Conservation (phyloP, 169 alveolate species). For the Cryptosporidium ryanae region DNA sequence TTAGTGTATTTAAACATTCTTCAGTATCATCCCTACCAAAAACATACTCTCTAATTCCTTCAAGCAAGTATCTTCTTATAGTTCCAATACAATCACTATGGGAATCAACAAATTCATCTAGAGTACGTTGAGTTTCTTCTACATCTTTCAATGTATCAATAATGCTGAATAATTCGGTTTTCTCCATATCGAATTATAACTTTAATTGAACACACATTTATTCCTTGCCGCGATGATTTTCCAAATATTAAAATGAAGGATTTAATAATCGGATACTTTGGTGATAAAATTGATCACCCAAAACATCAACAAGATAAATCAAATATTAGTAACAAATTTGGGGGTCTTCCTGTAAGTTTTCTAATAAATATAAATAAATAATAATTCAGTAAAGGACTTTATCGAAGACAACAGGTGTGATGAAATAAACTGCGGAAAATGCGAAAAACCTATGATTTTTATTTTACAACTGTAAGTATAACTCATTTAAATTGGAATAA, state of each 20-base stretch:
- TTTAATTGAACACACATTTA: constrained; percentile 2
- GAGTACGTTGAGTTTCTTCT: constrained; percentile 27
- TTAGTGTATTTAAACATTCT: constrained; percentile 18
- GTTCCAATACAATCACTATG: constrained; percentile 75
- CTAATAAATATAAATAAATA: not conserved
- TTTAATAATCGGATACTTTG: constrained; percentile 42
- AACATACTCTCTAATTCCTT: constrained; percentile 51
- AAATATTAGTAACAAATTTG: constrained; percentile 29
- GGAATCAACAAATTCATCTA: constrained; percentile 67
- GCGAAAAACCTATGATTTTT: constrained; percentile 30
- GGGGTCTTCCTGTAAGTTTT: constrained; percentile 66
- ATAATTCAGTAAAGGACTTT: constrained; percentile 30
- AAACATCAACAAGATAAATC: not conserved
- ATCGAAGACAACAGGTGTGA: not conserved
- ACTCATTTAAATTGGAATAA: not conserved
- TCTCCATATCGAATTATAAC: not conserved
- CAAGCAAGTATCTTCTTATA: constrained; percentile 55
- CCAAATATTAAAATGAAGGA: not conserved
- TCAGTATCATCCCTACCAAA: constrained; percentile 10
- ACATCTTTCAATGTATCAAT: constrained; percentile 41
- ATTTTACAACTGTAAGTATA: constrained; percentile 56
- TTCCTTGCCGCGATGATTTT: constrained; percentile 15
- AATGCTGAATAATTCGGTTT: constrained; percentile 5
- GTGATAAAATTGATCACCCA: not conserved
- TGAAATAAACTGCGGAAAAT: constrained; percentile 8